These are phyloP conservation scores for Ettlia oleoabundans DNA, from an alignment of 139 green algal genomes.

Conservation along the genomic window DNA sequence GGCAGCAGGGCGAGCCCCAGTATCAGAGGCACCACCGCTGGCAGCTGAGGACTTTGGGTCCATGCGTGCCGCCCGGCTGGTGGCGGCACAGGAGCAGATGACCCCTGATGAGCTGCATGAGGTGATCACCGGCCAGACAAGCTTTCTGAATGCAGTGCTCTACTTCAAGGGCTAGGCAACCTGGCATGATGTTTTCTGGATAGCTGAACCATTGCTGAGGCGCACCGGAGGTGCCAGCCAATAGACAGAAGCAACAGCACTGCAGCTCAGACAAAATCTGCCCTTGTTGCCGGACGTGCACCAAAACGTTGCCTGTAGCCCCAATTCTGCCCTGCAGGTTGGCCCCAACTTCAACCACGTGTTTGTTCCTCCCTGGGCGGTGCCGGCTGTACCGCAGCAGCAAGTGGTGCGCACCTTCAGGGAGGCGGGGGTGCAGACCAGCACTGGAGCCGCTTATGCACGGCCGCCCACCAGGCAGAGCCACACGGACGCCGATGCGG, in stretches of 20 bases:
- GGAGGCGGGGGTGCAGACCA: conserved; percentile 16
- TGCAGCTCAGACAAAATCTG: no score
- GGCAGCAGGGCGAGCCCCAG: background rate
- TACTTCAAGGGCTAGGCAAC: no score
- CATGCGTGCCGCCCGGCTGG: background rate
- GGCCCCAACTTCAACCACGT: conserved; percentile 15
- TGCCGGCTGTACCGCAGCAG: background rate
- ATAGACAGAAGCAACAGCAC: no score
- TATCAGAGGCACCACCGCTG: background rate
- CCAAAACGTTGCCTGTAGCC: background rate
- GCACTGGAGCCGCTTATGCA: background rate
- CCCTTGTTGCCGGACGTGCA: no score
- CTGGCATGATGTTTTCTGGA: no score
- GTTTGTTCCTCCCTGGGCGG: conserved; percentile 27
- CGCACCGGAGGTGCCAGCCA: no score
- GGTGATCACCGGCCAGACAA: no score
- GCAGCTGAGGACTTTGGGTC: no score
- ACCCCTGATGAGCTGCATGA: background rate
- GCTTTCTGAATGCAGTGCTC: no score
- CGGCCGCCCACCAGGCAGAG: background rate
- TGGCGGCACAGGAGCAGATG: background rate
- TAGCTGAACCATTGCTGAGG: no score
- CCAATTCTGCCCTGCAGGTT: background rate
- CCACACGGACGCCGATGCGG: background rate
- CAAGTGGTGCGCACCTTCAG: background rate